Evolutionary conservation across 1,284 basidiomycete genomes (phyloP), one percentile per base, ranked within the genome.

Genomic region (Ganoderma lucidum): DNA sequence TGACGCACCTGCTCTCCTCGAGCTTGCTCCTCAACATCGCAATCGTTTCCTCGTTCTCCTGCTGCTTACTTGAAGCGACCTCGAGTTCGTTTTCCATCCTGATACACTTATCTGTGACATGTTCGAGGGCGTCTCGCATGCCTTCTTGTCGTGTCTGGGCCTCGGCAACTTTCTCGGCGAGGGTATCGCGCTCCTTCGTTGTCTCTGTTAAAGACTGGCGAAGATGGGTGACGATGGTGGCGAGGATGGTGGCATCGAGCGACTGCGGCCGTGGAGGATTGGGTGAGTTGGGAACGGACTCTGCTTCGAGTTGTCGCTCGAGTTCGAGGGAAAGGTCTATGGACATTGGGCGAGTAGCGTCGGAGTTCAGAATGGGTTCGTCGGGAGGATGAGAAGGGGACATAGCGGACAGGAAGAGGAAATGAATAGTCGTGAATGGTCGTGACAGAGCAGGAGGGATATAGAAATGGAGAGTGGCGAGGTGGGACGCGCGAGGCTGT

Each of bases 1-100:
- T 12, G 30, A 80, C 86, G 48, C 75, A 92, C 92, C 96, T 86
- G 80, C 94, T 95, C 79, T 96, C 93, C 76, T 97, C 96, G n/a
- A 97, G 93, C 78, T 96, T 96, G 23, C 89, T 86, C 41, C 96
- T 86, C 53, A 98, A 83, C 79, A 95, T 84, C 12, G 87, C 83
- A 48, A 97, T 95, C 62, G 91, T 91, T 74, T 95, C 92, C 75
- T 95, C 93, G 60, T 96, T 94, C 58, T 93, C 92, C 73, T 87
- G 88, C 63, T 87, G 86, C 80, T 90, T 90, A 76, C 80, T 83
- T 69, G 81, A 84, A 60, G 93, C 87, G 28, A 84, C 83, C 63
- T 85, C 83, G 15, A 95, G 83, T 69, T 91, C 87, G 55, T 85
- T 84, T 74, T 94, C 90, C 56, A 90, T 82, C 2, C 80, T 80